Percentiles rank a stretch among this genome's conserved stretches.
These are phyloP conservation scores for Candida insectorum DNA, from an alignment of 805 yeast genomes.

Conservation along the genomic window DNA sequence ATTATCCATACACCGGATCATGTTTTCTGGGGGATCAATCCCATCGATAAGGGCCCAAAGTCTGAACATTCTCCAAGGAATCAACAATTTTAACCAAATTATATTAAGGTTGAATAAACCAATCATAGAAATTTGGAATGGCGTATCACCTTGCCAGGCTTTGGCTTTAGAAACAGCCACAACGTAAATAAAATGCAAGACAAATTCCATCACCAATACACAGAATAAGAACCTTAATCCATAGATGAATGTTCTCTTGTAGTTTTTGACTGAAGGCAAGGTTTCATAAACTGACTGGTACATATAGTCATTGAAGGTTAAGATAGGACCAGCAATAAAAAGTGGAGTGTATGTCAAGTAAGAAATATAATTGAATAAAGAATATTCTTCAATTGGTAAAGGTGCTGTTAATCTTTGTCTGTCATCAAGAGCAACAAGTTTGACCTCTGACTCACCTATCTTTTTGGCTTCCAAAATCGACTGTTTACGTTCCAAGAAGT, in stretches of 20 bases:
- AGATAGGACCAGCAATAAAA: constrained; percentile 91
- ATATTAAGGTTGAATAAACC: constrained; percentile 86
- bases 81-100: constrained; percentile 87
- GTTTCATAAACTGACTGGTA: constrained; percentile 61
- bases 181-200: constrained; percentile 85
- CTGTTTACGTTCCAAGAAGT: constrained; percentile 50
- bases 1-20: constrained; percentile 94
- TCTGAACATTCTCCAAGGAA: constrained; percentile 95
- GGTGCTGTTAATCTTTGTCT: constrained; percentile 64
- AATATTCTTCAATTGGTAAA: constrained; percentile 58
- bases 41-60: constrained; percentile 91
- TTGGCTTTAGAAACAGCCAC: constrained; percentile 87
- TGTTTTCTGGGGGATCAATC: constrained; percentile 95
- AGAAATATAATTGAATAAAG: constrained; percentile 62
- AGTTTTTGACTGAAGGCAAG: constrained; percentile 54
- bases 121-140: constrained; percentile 92
- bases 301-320: constrained; percentile 87
- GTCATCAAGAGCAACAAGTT: constrained; percentile 41
- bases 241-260: constrained; percentile 54
- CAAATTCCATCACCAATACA: constrained; percentile 81
- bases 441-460: constrained; percentile 9
- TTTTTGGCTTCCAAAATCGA: constrained; percentile 10
- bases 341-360: constrained; percentile 84
- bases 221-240: constrained; percentile 69
- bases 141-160: constrained; percentile 87